phyloP scores from a whole-genome alignment of 352 stramenopile species.

The Pythium scleroteichum region DNA sequence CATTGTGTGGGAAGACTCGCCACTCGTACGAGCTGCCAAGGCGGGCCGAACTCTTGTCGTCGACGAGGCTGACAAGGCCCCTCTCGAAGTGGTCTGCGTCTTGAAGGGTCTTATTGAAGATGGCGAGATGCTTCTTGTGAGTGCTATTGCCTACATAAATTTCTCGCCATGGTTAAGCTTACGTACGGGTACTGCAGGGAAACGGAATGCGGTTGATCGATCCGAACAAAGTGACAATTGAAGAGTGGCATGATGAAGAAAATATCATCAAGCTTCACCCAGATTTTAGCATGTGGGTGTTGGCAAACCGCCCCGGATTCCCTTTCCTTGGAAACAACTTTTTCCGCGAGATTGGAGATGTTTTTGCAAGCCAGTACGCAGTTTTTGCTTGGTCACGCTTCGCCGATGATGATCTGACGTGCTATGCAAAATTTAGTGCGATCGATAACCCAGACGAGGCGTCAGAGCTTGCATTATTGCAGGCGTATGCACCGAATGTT shows the following conservation, averaged over 20 bases:
- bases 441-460: constrained; percentile 92
- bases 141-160: background rate
- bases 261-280: constrained; percentile 91
- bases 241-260: constrained; percentile 63
- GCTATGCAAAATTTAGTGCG: constrained; percentile 34
- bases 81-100: constrained; percentile 94
- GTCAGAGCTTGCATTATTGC: constrained; percentile 90
- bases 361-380: constrained; percentile 90
- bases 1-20: constrained; percentile 93
- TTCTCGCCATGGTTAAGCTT: too few relatives aligned
- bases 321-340: constrained; percentile 98
- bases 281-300: constrained; percentile 92
- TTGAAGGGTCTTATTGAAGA: constrained; percentile 96
- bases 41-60: constrained; percentile 92
- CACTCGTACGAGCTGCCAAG: constrained; percentile 92
- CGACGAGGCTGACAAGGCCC: constrained; percentile 97
- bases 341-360: constrained; percentile 92
- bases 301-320: constrained; percentile 96
- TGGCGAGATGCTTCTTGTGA: constrained; percentile 91
- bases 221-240: constrained; percentile 59
- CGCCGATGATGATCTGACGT: background rate
- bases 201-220: constrained; percentile 89
- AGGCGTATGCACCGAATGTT: constrained; percentile 89
- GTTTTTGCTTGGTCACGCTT: background rate
- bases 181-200: constrained; percentile 33